Conservation (phyloP, 2,329 filamentous ascomycete species). For the Exophiala alcalophila region DNA sequence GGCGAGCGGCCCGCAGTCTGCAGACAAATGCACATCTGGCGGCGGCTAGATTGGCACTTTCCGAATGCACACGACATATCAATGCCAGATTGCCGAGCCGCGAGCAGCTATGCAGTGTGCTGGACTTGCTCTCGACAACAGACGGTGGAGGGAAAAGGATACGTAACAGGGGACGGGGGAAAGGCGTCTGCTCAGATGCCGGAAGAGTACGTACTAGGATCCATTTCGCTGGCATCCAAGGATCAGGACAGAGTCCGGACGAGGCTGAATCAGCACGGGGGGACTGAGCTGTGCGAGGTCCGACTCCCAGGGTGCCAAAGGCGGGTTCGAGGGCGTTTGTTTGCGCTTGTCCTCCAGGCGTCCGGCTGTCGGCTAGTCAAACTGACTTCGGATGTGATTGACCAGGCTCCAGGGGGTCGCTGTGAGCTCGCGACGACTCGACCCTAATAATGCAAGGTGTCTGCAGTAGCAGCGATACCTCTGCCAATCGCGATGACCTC, state of each 20-base stretch:
- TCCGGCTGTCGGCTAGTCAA: conserved; percentile 13
- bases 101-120: conserved; percentile 10
- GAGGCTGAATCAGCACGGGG: conserved; percentile 25
- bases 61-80: conserved; percentile 21
- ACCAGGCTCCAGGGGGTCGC: conserved; percentile 4
- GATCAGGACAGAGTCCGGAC: conserved; percentile 7
- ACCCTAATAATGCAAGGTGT: conserved; percentile 2
- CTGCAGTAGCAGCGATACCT: conserved; percentile 6
- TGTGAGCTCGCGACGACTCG: conserved; percentile 5
- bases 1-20: conserved; percentile 21
- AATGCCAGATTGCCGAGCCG: conserved; percentile 25
- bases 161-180: too few species aligned
- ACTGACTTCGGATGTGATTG: conserved; percentile 9
- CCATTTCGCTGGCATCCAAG: conserved; percentile 15
- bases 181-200: too few species aligned
- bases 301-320: too few species aligned
- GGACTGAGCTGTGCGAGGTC: conserved; percentile 8
- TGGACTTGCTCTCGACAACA: not conserved
- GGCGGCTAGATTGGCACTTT: conserved; percentile 11
- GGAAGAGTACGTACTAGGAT: conserved; percentile 25
- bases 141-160: too few species aligned
- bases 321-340: conserved; percentile 6
- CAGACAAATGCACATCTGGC: conserved; percentile 13
- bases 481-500: conserved; percentile 20
- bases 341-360: conserved; percentile 8